These are phyloP conservation scores for Talaromyces sp. DNA, from an alignment of 2,329 filamentous ascomycete genomes.

Conservation along the genomic window DNA sequence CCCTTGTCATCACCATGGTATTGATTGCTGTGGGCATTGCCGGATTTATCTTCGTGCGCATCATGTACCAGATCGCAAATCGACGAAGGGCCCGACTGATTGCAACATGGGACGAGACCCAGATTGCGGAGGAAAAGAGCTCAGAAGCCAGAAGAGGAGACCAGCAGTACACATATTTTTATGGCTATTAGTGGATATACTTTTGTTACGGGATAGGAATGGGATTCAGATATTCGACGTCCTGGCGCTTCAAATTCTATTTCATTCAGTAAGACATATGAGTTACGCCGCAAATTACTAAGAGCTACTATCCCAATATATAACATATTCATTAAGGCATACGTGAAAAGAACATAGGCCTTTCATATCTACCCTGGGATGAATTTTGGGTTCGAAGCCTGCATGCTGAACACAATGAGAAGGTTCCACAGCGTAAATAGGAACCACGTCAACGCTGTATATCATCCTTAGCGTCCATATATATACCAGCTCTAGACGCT, in stretches of 20 bases:
- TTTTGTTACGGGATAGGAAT: not conserved
- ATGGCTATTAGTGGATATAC: not conserved
- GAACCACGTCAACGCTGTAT: not conserved
- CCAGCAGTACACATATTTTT: not conserved
- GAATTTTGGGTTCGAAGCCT: too few relatives aligned
- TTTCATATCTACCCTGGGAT: too few relatives aligned
- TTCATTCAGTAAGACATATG: not conserved
- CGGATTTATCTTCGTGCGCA: not conserved
- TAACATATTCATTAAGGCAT: too few relatives aligned
- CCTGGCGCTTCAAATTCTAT: not conserved
- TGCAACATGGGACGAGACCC: not conserved
- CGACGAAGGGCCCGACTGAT: not conserved
- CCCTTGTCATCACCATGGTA: not conserved
- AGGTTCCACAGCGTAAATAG: not conserved
- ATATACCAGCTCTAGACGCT: not conserved
- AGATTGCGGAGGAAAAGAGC: not conserved
- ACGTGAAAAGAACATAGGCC: too few relatives aligned
- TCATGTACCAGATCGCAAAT: not conserved
- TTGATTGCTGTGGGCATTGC: not conserved
- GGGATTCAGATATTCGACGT: not conserved
- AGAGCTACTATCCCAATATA: too few relatives aligned
- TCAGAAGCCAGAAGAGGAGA: not conserved
- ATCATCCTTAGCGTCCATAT: not conserved
- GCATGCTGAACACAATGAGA: too few relatives aligned
- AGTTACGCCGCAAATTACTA: not conserved